phyloP scores from a whole-genome alignment of 2,329 filamentous ascomycete genomes.

The Pseudofabraea citricarpa region DNA sequence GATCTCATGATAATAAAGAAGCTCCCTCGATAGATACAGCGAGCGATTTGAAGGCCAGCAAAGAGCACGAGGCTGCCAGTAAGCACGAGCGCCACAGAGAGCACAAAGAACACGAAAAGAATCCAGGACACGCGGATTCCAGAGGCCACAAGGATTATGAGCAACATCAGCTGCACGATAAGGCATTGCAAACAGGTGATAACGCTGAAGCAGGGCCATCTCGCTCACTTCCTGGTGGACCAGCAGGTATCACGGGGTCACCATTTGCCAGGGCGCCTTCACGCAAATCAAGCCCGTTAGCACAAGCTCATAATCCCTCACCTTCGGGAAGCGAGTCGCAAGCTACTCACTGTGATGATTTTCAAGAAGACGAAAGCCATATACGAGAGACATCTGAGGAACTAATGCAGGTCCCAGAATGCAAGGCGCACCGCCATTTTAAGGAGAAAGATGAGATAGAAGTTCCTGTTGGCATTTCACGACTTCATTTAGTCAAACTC shows the following conservation, averaged over 20 bases:
- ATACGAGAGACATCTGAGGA: conserved; percentile 13
- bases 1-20: not conserved
- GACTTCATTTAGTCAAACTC: conserved; percentile 81
- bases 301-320: conserved; percentile 2
- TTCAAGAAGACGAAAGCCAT: not conserved
- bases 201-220: not conserved
- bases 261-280: conserved; percentile 40
- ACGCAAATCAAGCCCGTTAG: conserved; percentile 8
- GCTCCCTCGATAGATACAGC: not conserved
- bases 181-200: not conserved
- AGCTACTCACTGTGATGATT: not conserved
- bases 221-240: conserved; percentile 3
- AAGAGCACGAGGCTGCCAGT: not conserved
- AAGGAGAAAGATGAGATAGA: conserved; percentile 34
- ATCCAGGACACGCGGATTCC: conserved; percentile 2
- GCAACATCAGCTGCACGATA: conserved; percentile 1
- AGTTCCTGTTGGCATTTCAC: conserved; percentile 83
- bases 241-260: conserved; percentile 39
- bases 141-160: conserved; percentile 4
- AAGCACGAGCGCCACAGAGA: conserved; percentile 4
- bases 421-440: conserved; percentile 25
- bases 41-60: not conserved
- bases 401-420: conserved; percentile 15
- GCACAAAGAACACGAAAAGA: conserved; percentile 3
- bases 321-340: not conserved